Evolutionary conservation across 2,329 filamentous ascomycete species (phyloP).

Genomic region (Ophiostoma piceae): DNA sequence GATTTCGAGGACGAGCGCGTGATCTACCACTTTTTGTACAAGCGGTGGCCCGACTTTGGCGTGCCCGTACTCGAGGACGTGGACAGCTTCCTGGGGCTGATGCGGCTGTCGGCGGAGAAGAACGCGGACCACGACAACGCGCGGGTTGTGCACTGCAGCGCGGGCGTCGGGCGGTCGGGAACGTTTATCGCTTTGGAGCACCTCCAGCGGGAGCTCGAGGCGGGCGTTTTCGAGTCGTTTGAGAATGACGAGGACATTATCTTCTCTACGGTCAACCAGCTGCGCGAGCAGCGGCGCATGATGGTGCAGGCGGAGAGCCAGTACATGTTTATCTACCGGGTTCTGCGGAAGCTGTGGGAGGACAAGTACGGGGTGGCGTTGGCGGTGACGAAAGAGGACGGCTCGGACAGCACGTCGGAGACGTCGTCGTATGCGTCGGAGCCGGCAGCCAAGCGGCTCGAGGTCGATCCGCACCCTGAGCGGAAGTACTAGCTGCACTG

Average conservation of each 20-base stretch:
- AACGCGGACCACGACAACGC: conserved; percentile 57
- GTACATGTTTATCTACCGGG: conserved; percentile 82
- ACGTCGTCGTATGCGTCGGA: conserved; percentile 30
- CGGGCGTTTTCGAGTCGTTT: conserved; percentile 53
- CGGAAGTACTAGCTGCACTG: neutral
- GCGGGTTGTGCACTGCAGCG: conserved; percentile 80
- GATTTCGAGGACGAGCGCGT: conserved; percentile 48
- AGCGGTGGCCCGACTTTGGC: conserved; percentile 83
- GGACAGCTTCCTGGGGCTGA: conserved; percentile 62
- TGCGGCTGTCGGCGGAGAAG: conserved; percentile 60
- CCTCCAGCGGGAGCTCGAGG: conserved; percentile 73
- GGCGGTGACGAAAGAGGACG: conserved; percentile 28
- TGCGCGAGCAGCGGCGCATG: conserved; percentile 82
- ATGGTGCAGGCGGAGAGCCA: conserved; percentile 93
- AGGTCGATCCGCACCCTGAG: conserved; percentile 45
- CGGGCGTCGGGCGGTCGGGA: conserved; percentile 87
- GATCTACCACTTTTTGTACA: conserved; percentile 81
- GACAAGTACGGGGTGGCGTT: conserved; percentile 52
- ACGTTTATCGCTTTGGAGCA: conserved; percentile 97
- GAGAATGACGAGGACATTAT: conserved; percentile 39
- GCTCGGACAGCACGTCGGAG: neutral
- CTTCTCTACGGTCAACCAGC: conserved; percentile 68
- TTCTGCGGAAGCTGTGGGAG: conserved; percentile 68
- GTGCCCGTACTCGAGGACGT: conserved; percentile 67
- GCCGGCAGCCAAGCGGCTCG: conserved; percentile 50